Evolutionary conservation across 768 basidiomycete species (phyloP).

Genomic region (Leccinellum rugosiceps): DNA sequence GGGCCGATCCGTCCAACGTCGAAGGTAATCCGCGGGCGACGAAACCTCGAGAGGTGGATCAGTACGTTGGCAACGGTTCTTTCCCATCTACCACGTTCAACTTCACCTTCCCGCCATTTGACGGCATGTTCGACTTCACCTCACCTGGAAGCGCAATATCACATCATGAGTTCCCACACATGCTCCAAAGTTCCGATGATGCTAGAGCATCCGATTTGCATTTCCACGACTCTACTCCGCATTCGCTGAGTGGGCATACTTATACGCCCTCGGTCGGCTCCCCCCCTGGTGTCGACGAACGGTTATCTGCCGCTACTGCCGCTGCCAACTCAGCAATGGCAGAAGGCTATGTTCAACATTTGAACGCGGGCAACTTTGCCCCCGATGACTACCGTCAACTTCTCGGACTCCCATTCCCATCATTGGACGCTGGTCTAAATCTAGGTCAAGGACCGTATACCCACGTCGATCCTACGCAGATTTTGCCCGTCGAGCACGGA

Average conservation of each 20-base stretch:
- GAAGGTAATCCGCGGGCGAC: constrained; percentile 33
- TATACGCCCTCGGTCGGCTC: constrained; percentile 38
- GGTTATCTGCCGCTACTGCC: constrained; percentile 61
- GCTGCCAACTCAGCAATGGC: constrained; percentile 68
- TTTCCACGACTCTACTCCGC: constrained; percentile 31
- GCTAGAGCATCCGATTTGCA: constrained; percentile 28
- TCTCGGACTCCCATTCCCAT: constrained; percentile 62
- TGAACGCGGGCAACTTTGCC: constrained; percentile 50
- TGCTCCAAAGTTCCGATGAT: constrained; percentile 29
- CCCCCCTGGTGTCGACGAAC: constrained; percentile 37
- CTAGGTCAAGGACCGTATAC: constrained; percentile 56
- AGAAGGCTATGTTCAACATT: constrained; percentile 62
- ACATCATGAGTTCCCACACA: constrained; percentile 35
- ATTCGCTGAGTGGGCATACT: constrained; percentile 27
- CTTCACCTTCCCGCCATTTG: constrained; percentile 68
- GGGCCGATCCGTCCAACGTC: constrained; percentile 68
- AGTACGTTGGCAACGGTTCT: constrained; percentile 40
- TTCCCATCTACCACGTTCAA: constrained; percentile 72
- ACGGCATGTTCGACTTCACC: constrained; percentile 57
- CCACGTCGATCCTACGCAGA: constrained; percentile 92
- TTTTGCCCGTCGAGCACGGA: constrained; percentile 47
- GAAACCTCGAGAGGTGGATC: constrained; percentile 37
- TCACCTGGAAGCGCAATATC: constrained; percentile 31
- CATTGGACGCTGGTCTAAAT: constrained; percentile 41
- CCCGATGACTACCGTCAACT: constrained; percentile 65